Percentiles rank a stretch among this genome's conserved stretches.
Conservation (phyloP, 2,329 filamentous ascomycete genomes). For the Ascochyta clinopodiicola region DNA sequence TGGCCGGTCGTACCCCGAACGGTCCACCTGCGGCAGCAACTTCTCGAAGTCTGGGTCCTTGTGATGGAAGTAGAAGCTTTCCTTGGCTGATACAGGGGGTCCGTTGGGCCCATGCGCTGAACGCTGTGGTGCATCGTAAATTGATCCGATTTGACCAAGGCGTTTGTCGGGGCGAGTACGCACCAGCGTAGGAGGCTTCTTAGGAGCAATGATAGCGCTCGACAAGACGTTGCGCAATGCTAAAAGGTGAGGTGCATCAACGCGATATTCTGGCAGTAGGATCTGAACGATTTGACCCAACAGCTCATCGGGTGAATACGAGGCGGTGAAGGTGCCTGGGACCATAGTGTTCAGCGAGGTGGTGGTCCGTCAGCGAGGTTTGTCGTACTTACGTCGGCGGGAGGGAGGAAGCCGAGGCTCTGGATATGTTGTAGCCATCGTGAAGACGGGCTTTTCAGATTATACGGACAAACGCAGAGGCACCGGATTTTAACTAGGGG, state of each 20-base stretch:
- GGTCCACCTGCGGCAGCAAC: slow-evolving; percentile 3
- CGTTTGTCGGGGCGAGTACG: slow-evolving; percentile 14
- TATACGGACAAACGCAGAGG: not conserved
- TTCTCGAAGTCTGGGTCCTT: slow-evolving; percentile 4
- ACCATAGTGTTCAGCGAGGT: not conserved
- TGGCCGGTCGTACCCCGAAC: slow-evolving; percentile 1
- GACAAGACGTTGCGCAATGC: slow-evolving; percentile 1
- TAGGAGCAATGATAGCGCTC: not conserved
- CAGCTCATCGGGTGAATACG: slow-evolving; percentile 8
- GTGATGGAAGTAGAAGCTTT: slow-evolving; percentile 15
- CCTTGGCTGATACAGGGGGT: not conserved
- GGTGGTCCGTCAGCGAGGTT: not conserved
- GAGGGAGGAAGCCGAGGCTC: not conserved
- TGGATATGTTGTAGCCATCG: not conserved
- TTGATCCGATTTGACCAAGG: slow-evolving; percentile 3
- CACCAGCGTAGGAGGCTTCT: not conserved
- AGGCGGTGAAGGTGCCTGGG: slow-evolving; percentile 7
- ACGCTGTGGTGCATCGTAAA: not conserved
- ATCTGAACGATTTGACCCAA: not conserved
- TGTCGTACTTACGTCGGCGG: slow-evolving; percentile 8
- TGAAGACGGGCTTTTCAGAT: not conserved
- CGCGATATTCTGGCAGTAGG: not conserved
- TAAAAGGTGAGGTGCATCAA: slow-evolving; percentile 1
- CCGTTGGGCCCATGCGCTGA: not conserved
- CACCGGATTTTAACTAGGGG: not conserved